Evolutionary conservation across 345 rosid genomes (phyloP).

Genomic region (Salix arbutifolia): DNA sequence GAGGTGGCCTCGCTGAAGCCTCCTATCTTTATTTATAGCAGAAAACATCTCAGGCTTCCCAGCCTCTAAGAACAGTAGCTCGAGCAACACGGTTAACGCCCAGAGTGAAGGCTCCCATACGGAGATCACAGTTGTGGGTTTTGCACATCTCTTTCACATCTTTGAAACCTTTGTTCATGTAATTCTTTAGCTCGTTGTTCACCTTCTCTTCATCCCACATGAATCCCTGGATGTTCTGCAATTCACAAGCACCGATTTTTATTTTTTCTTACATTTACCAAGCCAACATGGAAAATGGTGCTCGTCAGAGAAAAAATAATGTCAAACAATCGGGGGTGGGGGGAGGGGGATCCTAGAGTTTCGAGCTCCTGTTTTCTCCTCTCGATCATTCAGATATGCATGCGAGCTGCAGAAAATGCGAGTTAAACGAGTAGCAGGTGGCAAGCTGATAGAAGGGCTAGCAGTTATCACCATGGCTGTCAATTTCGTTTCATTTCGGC

Average conservation of each 20-base stretch:
- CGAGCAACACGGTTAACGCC: conserved; percentile 95
- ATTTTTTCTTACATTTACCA: not conserved
- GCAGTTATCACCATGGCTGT: too few relatives aligned
- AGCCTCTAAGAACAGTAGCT: conserved; percentile 83
- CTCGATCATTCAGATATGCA: not conserved
- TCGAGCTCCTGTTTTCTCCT: not conserved
- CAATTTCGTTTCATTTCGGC: too few relatives aligned
- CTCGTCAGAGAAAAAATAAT: not conserved
- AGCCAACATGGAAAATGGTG: not conserved
- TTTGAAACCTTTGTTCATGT: conserved; percentile 80
- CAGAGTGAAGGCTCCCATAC: conserved; percentile 97
- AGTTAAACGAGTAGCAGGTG: not conserved
- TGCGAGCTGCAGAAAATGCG: not conserved
- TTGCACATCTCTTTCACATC: conserved; percentile 81
- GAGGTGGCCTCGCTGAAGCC: conserved; percentile 1
- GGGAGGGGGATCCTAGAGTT: not conserved
- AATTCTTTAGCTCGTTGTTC: conserved; percentile 64
- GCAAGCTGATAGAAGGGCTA: not conserved
- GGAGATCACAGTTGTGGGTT: conserved; percentile 77
- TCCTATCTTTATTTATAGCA: conserved; percentile 22
- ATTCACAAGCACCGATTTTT: not conserved
- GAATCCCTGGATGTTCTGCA: conserved; percentile 95
- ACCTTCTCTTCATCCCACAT: conserved; percentile 96
- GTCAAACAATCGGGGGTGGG: not conserved
- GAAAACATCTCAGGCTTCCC: conserved; percentile 64